Percentiles rank a stretch among this genome's conserved stretches.
phyloP scores from a whole-genome alignment of 345 rosid species.

The Gossypium longicalyx region DNA sequence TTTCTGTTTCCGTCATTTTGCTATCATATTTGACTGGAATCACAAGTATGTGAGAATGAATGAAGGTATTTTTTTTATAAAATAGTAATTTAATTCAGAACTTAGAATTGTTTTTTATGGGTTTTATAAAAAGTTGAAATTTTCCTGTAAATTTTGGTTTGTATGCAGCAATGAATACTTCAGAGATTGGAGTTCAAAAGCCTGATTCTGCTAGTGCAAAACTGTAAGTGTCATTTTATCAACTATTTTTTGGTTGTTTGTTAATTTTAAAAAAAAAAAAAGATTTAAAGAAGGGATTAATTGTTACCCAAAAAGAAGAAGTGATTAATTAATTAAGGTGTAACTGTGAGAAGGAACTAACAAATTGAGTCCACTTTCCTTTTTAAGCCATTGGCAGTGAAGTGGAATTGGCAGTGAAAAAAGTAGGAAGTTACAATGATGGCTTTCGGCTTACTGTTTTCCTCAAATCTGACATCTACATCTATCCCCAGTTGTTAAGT shows the following conservation, averaged over 20 bases:
- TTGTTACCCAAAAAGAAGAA: not conserved
- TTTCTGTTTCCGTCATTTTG: not conserved
- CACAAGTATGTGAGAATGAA: not conserved
- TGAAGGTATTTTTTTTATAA: not conserved
- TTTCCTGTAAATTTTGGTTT: not conserved
- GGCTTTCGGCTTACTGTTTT: too few species aligned
- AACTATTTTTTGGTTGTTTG: not conserved
- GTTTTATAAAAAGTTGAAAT: not conserved
- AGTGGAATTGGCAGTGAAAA: too few species aligned
- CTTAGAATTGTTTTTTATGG: not conserved
- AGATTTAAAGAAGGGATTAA: not conserved
- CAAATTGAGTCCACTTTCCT: too few species aligned
- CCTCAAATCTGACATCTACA: too few species aligned
- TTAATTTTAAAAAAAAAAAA: not conserved
- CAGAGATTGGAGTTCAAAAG: slow-evolving; percentile 48
- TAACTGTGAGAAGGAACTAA: too few species aligned
- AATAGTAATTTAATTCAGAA: not conserved
- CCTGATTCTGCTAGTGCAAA: slow-evolving; percentile 28
- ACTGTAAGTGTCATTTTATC: slow-evolving; percentile 31
- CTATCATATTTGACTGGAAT: not conserved
- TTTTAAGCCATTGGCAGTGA: too few species aligned
- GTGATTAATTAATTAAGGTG: too few species aligned
- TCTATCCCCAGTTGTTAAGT: too few species aligned
- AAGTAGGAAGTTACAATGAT: too few species aligned
- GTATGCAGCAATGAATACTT: slow-evolving; percentile 67